These are phyloP conservation scores for Suhomyces bokatorum DNA, from an alignment of 1,139 yeast species.

Conservation along the genomic window DNA sequence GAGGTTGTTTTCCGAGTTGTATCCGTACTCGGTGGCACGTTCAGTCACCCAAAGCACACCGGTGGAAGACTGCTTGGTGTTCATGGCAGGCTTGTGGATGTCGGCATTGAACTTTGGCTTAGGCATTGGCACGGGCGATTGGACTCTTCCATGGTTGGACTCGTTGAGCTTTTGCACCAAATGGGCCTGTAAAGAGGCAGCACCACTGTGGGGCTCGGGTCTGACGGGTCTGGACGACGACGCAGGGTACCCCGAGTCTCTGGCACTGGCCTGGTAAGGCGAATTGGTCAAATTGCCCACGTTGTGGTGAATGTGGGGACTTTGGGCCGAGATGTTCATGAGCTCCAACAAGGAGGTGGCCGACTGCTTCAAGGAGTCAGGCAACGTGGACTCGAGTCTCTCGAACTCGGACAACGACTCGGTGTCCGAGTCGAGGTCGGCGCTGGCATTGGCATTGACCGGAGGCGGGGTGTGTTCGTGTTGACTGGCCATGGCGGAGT, in stretches of 20 bases:
- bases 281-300: constrained; percentile 3
- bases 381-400: constrained; percentile 46
- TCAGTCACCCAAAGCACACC: constrained; percentile 74
- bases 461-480: constrained; percentile 12
- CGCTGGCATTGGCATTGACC: constrained; percentile 3
- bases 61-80: constrained; percentile 62
- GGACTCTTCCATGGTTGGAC: constrained; percentile 39
- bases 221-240: constrained; percentile 23
- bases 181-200: constrained; percentile 15
- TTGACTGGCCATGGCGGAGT: constrained; percentile 4
- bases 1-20: constrained; percentile 45
- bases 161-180: constrained; percentile 34
- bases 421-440: constrained; percentile 22
- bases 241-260: constrained; percentile 22
- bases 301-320: constrained; percentile 8
- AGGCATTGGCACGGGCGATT: constrained; percentile 55
- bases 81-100: constrained; percentile 60
- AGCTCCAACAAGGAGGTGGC: constrained; percentile 44
- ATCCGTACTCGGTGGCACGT: constrained; percentile 63
- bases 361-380: constrained; percentile 43
- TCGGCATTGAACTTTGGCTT: constrained; percentile 47
- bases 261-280: constrained; percentile 10
- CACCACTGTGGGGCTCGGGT: constrained; percentile 11
- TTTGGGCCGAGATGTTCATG: constrained; percentile 7
- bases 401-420: constrained; percentile 40